Evolutionary conservation across 805 yeast genomes (phyloP).

Genomic region (Jamesozyma rosinii): DNA sequence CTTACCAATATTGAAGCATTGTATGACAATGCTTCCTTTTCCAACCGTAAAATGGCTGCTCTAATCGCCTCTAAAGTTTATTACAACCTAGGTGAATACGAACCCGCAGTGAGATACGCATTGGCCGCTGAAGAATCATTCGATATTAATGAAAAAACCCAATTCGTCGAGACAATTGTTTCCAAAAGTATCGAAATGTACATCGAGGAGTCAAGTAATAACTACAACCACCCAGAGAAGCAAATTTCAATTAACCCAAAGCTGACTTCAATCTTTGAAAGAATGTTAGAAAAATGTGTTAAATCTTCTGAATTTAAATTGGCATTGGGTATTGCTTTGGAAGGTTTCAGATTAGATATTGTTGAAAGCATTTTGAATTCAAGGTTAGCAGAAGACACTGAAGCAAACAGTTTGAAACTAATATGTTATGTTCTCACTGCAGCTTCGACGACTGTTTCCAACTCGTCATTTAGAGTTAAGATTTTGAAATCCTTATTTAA

Average conservation of each 20-base stretch:
- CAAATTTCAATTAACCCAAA: constrained; percentile 44
- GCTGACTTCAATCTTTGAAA: constrained; percentile 65
- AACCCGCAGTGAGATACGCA: constrained; percentile 80
- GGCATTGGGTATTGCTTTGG: constrained; percentile 86
- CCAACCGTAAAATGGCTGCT: constrained; percentile 77
- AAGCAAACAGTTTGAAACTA: constrained; percentile 45
- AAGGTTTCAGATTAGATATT: constrained; percentile 77
- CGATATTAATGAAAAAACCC: constrained; percentile 61
- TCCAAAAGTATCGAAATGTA: constrained; percentile 86
- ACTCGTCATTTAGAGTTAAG: constrained; percentile 55
- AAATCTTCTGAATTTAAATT: constrained; percentile 60
- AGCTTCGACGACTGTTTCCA: constrained; percentile 56
- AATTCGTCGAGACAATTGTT: constrained; percentile 86
- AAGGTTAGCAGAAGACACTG: constrained; percentile 34
- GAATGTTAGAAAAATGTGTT: constrained; percentile 77
- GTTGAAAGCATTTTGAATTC: constrained; percentile 49
- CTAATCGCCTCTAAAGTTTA: constrained; percentile 81
- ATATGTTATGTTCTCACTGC: constrained; percentile 69
- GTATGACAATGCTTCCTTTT: constrained; percentile 74
- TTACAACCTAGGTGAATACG: constrained; percentile 90
- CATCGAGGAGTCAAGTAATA: constrained; percentile 50
- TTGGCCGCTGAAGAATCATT: constrained; percentile 76
- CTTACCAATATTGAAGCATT: constrained; percentile 83
- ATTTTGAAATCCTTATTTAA: constrained; percentile 56
- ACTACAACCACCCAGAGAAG: constrained; percentile 20